These are phyloP conservation scores for Rhododendron vialii DNA, from an alignment of 148 eudicot genomes.

Conservation along the genomic window DNA sequence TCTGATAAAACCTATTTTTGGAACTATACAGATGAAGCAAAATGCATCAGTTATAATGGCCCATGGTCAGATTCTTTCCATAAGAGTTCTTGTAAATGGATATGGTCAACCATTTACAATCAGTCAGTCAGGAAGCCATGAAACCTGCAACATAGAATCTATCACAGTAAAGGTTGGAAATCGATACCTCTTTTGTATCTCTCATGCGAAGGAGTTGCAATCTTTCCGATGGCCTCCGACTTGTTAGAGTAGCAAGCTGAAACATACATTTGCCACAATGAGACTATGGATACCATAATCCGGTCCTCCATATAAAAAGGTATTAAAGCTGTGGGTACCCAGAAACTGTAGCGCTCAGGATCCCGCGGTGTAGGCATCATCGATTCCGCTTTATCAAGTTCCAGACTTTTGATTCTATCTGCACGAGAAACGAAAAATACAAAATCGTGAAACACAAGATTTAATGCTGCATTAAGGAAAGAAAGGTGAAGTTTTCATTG, in stretches of 20 bases:
- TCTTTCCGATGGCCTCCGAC: constrained; percentile 74
- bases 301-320: background rate
- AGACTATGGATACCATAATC: background rate
- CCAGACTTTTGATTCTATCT: constrained; percentile 70
- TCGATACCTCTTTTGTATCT: constrained; percentile 82
- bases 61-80: background rate
- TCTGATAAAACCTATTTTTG: background rate
- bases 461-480: constrained; percentile 23
- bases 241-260: constrained; percentile 78
- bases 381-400: constrained; percentile 77
- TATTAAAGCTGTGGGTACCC: constrained; percentile 51
- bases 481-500: background rate
- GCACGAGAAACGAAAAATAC: constrained; percentile 50
- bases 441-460: constrained; percentile 28
- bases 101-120: background rate
- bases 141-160: background rate
- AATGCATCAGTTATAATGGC: background rate
- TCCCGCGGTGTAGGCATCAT: constrained; percentile 72
- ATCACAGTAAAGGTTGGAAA: background rate
- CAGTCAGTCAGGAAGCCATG: background rate
- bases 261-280: constrained; percentile 7
- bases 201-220: constrained; percentile 67
- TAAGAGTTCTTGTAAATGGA: background rate
- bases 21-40: background rate
- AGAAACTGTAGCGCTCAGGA: constrained; percentile 94